Base-by-base conservation (phyloP, 1,139 yeast genomes). In the Geotrichum klebahnii region DNA sequence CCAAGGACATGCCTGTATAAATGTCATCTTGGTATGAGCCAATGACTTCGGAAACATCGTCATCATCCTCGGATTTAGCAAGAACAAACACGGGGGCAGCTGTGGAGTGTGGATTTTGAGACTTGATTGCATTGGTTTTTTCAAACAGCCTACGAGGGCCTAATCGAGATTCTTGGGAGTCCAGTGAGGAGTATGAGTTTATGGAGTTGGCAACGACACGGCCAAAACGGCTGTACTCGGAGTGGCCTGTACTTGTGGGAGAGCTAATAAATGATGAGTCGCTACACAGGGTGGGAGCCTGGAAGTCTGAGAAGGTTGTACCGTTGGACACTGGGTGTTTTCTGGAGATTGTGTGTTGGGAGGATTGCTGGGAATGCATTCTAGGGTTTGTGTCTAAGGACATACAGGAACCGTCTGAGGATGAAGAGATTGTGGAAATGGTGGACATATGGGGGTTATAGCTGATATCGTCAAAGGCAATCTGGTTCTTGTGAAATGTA, bases 191-290 rank as follows among this genome's bases (percentile, higher is more conserved):
- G 44, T 31, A 41, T 9, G 44, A 41, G 20, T 32, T 29, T 26
- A 41, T 41, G 28, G 44, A 41, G 28, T 41, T 41, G 19, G 44
- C 36, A n/a, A 37, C 41, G 3, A 37, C 14, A 31, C 41, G 41
- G 17, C 41, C 41, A 37, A 22, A 37, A 5, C 29, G 22, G 41
- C 31, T 22, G 29, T 37, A 37, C 31, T 37, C 41, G 2, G 41
- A 37, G 14, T 37, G 41, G 6, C 29, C 41, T 5, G 41, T 36
- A 3, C 19, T 35, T 2, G 41, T 37, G 28, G 41, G 41, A 10
- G 41, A 37, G 28, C 41, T 37, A n/a, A 37, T 16, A 37, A 10
- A 12, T n/a, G 44, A 31, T 20, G 32, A 26, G 37, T 41, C 44
- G 16, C 37, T 31, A 19, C 44, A 41, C 24, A 41, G 36, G 1